These are phyloP conservation scores for Phylloporus rhodoxanthus DNA, from an alignment of 768 basidiomycete genomes.

Conservation along the genomic window DNA sequence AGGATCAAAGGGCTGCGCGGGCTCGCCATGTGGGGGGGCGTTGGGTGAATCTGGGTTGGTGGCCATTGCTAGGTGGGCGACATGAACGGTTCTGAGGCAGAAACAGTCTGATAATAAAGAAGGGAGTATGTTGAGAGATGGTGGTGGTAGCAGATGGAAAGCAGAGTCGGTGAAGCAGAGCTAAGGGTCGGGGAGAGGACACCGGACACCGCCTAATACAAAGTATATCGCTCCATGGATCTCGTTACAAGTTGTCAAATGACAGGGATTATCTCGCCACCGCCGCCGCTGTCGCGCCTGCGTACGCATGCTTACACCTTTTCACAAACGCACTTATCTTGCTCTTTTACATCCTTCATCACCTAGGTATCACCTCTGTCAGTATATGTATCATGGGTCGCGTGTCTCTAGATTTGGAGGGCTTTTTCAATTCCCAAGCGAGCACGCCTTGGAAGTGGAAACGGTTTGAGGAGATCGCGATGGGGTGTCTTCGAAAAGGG, in stretches of 20 bases:
- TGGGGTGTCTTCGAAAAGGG: slow-evolving; percentile 33
- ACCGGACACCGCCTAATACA: slow-evolving; percentile 29
- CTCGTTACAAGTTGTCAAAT: slow-evolving; percentile 5
- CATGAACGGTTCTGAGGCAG: slow-evolving; percentile 20
- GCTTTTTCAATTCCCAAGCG: slow-evolving; percentile 17
- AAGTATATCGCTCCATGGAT: slow-evolving; percentile 9
- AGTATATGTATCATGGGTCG: slow-evolving; percentile 26
- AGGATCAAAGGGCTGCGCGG: slow-evolving; percentile 33
- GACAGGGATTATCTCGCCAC: slow-evolving; percentile 9
- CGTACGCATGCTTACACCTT: slow-evolving; percentile 10
- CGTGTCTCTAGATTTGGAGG: slow-evolving; percentile 20
- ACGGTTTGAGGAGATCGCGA: slow-evolving; percentile 23
- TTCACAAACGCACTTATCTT: slow-evolving; percentile 42
- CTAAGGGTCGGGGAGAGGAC: slow-evolving; percentile 14
- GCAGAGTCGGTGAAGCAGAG: slow-evolving; percentile 13
- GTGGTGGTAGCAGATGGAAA: slow-evolving; percentile 20
- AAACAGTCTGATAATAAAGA: slow-evolving; percentile 9
- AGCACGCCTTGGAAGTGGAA: slow-evolving; percentile 14
- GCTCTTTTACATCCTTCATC: slow-evolving; percentile 45
- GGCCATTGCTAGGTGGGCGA: slow-evolving; percentile 22
- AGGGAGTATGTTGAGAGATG: slow-evolving; percentile 17
- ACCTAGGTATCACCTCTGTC: slow-evolving; percentile 33
- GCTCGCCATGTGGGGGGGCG: slow-evolving; percentile 33
- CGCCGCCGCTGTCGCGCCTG: neutral
- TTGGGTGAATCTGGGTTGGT: slow-evolving; percentile 22